Evolutionary conservation across 2,329 filamentous ascomycete genomes (phyloP).

Genomic region (Exophiala viscosa): DNA sequence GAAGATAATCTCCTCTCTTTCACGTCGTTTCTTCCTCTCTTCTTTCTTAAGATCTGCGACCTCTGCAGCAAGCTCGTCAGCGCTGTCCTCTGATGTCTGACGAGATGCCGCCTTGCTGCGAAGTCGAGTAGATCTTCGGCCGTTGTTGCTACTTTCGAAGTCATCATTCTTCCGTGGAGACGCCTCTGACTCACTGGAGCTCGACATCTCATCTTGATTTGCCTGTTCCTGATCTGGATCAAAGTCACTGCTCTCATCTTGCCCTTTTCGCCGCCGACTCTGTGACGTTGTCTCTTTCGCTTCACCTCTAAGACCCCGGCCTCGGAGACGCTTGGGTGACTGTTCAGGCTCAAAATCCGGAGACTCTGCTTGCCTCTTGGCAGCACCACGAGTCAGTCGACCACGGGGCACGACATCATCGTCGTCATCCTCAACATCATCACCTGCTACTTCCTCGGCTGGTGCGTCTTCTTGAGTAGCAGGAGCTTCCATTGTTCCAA

Average conservation of each 20-base stretch:
- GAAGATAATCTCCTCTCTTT: constrained; percentile 30
- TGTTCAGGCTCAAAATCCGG: constrained; percentile 33
- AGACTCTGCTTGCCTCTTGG: constrained; percentile 32
- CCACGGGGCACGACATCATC: constrained; percentile 51
- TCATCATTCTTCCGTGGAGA: constrained; percentile 45
- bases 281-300: constrained; percentile 38
- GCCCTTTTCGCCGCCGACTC: constrained; percentile 44
- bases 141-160: constrained; percentile 42
- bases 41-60: constrained; percentile 51
- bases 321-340: constrained; percentile 29
- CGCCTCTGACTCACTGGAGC: constrained; percentile 47
- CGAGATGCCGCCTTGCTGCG: constrained; percentile 46
- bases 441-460: constrained; percentile 32
- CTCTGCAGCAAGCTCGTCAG: constrained; percentile 57
- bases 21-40: constrained; percentile 37
- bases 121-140: constrained; percentile 51
- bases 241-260: constrained; percentile 61
- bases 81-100: constrained; percentile 44
- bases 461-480: constrained; percentile 38
- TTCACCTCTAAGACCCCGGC: constrained; percentile 31
- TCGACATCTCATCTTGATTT: constrained; percentile 53
- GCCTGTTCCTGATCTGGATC: constrained; percentile 57
- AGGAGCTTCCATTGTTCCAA: constrained; percentile 31
- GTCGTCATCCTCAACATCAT: constrained; percentile 53
- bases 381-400: constrained; percentile 34